These are phyloP conservation scores for Lipomyces chichibuensis DNA, from an alignment of 805 yeast species.

Conservation along the genomic window DNA sequence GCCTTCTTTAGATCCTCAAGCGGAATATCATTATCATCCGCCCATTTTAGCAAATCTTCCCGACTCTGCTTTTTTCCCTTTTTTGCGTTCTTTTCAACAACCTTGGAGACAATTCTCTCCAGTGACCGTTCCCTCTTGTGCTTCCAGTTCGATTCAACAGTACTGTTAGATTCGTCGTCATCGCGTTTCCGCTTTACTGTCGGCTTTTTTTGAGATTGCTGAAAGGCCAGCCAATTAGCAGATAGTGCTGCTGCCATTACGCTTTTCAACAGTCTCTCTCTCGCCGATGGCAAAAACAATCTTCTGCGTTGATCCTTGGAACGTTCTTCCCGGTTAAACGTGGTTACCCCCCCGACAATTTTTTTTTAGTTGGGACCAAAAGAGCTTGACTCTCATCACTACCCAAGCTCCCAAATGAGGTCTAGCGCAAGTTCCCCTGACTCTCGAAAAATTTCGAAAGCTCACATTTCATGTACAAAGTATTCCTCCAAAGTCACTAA, in stretches of 20 bases:
- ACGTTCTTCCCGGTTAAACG: neutral
- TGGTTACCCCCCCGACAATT: neutral
- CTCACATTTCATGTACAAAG: neutral
- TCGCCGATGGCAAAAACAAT: neutral
- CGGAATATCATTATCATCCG: slow-evolving; percentile 41
- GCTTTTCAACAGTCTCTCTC: neutral
- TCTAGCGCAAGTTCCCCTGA: neutral
- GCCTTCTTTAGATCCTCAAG: slow-evolving; percentile 37
- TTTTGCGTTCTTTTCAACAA: slow-evolving; percentile 1
- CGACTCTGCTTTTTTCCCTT: slow-evolving; percentile 1
- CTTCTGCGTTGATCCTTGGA: neutral
- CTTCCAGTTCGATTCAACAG: neutral
- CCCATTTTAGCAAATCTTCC: slow-evolving; percentile 37
- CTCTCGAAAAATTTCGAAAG: neutral
- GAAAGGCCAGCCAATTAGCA: slow-evolving; percentile 30
- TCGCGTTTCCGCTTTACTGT: slow-evolving; percentile 10
- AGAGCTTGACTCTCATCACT: neutral
- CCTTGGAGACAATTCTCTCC: neutral
- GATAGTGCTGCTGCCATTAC: slow-evolving; percentile 23
- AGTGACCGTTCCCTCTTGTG: neutral
- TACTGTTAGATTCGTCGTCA: neutral
- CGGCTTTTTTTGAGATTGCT: slow-evolving; percentile 8
- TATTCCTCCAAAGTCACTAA: neutral
- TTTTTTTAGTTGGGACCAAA: neutral
- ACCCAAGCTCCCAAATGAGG: neutral